phyloP scores from a whole-genome alignment of 257 asterid genomes.

The Dorcoceras hygrometricum region DNA sequence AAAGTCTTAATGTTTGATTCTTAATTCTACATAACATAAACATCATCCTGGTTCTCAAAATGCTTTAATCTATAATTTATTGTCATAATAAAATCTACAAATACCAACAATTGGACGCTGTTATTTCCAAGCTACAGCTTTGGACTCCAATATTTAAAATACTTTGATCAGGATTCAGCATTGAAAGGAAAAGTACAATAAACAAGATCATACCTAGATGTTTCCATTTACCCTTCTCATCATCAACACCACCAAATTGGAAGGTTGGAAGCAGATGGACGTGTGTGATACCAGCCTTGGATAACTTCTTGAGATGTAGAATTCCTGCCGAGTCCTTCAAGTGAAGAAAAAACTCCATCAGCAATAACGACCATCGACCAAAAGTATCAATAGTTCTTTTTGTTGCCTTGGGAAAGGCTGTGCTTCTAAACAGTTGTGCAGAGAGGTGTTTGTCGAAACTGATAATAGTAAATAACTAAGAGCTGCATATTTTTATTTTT shows the following conservation, averaged over 20 bases:
- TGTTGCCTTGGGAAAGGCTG: slow-evolving; percentile 5
- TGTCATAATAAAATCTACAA: not conserved
- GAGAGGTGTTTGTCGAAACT: not conserved
- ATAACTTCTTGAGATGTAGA: slow-evolving; percentile 70
- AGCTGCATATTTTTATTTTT: slow-evolving; percentile 7
- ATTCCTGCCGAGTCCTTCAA: slow-evolving; percentile 88
- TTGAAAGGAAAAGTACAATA: slow-evolving; percentile 6
- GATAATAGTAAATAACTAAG: slow-evolving; percentile 8
- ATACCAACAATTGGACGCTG: not conserved
- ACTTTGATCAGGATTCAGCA: not conserved
- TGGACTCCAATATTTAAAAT: not conserved
- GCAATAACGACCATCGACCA: not conserved
- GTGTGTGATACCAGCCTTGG: slow-evolving; percentile 82
- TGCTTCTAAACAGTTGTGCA: not conserved
- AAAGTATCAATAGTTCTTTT: not conserved
- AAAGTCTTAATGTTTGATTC: not conserved
- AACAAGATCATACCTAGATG: slow-evolving; percentile 45
- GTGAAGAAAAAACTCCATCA: slow-evolving; percentile 21
- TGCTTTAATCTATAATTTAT: not conserved
- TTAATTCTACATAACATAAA: not conserved
- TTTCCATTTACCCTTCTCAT: slow-evolving; percentile 77
- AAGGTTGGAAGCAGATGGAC: slow-evolving; percentile 87
- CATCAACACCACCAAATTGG: slow-evolving; percentile 91
- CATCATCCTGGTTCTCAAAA: not conserved
- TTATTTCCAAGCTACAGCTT: not conserved